Evolutionary conservation across 2,329 filamentous ascomycete species (phyloP), one percentile per base, ranked within the genome.

Genomic region (Alternaria gaisen): DNA sequence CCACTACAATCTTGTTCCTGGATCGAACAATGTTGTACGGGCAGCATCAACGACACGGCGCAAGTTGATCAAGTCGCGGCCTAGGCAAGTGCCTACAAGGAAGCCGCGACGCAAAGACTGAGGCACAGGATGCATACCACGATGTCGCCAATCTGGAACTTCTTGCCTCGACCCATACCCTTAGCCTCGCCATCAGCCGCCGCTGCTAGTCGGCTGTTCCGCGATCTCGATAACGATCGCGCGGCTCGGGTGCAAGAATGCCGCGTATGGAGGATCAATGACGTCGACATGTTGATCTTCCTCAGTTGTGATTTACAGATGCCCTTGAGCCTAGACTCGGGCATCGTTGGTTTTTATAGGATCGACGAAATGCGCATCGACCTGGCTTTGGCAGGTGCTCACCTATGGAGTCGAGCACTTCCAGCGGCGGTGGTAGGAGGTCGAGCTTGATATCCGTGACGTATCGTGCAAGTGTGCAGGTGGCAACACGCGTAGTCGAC

Each of bases 1-100:
- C 79, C 52, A 85, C 74, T 0, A 78, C 79, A 82, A 85, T 85
- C 0, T 82, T 83, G 1, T 82, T 82, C 24, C 72, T 46, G 84
- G 66, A 72, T 86, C 83, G 8, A 86, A 63, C 50, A 85, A 67
- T 58, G 79, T 85, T 46, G 20, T 22, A 0, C 82, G 78, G 0
- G 83, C 83, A 0, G 83, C 81, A 56, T 82, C 83, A 0, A 77
- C 71, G 1, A 81, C 30, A 24, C 9, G 28, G 41, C 12, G 20
- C 20, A 34, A 26, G 20, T 24, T 8, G 20, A 8, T 24, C 20
- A 16, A 14, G 12, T 10, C 20, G 20, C 11, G 1, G 12, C 12
- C 20, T 9, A 18, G 9, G 20, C 32, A 14, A 8, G 16, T 1
- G 30, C 20, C 9, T 20, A 66, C 63, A 43, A 61, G 34, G 16